Evolutionary conservation across 108 stramenopile species (phyloP), one percentile per base, ranked within the genome.

Genomic region (Skeletonema menzelii): DNA sequence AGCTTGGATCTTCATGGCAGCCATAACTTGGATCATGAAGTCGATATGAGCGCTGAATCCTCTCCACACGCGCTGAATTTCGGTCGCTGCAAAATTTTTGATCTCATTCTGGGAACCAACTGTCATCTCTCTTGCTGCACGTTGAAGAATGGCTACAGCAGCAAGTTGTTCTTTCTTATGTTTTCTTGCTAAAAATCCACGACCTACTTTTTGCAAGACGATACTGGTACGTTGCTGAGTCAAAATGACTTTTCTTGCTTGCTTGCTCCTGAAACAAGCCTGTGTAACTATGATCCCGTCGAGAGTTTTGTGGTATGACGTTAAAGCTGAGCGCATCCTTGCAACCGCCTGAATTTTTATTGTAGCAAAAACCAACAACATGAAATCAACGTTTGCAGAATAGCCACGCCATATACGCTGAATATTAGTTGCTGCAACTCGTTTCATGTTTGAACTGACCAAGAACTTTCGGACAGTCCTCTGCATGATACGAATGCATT

Each of bases 381-480:
- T 70, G 65, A 67, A 88, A 27, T 86, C 82, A 40, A 88, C 82
- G 38, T 91, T 82, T 34, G 65, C 76, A 31, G 40, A 57, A 53
- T 82, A 86, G 44, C 89, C 87, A 63, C 89, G 71, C 87, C 87
- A 91, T 7, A 86, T 83, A 30, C 71, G 44, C 37, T 77, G 76
- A 49, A 77, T 72, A 56, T 66, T 65, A 7, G 19, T 46, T 6
- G 53, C 76, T 17, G 76, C 76, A 27, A 72, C 63, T 37, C n/a
- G 28, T 53, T 53, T 53, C 19, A 7, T 22, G 4, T 53, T 53
- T 8, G 3, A 2, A n/a, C 10, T 22, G 20, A 22, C 22, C 49
- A 53, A 53, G 8, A 53, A 53, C 22, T 53, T 53, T 53, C 49
- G 22, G 8, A 19, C 49, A 11, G 49, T 24, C 22, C 22, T 53